Evolutionary conservation across 1,284 basidiomycete genomes (phyloP).

Genomic region (Omphalotus olearius): DNA sequence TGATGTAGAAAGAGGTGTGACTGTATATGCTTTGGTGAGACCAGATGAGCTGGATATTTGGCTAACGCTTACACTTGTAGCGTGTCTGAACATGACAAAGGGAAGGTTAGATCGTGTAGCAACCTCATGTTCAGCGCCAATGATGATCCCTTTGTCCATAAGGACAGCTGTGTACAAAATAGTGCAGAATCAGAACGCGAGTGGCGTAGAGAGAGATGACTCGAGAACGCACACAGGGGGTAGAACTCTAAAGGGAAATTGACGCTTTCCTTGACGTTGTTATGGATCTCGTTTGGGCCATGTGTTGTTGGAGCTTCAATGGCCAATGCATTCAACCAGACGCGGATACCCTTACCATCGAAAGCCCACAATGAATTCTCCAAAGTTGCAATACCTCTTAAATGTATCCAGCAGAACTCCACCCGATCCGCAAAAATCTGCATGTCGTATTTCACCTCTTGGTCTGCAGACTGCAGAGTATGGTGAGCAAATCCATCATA

Average conservation of each 20-base stretch:
- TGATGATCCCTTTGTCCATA: slow-evolving; percentile 98
- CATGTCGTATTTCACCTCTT: slow-evolving; percentile 96
- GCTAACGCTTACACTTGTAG: slow-evolving; percentile 69
- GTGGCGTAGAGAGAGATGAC: slow-evolving; percentile 7
- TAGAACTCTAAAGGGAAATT: slow-evolving; percentile 92
- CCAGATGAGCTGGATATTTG: not conserved
- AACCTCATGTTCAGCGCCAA: slow-evolving; percentile 90
- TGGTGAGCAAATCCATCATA: slow-evolving; percentile 1
- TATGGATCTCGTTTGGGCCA: slow-evolving; percentile 32
- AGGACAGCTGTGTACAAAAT: slow-evolving; percentile 65
- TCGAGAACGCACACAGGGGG: slow-evolving; percentile 81
- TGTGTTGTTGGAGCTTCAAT: slow-evolving; percentile 52
- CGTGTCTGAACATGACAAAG: slow-evolving; percentile 90
- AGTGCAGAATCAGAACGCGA: not conserved
- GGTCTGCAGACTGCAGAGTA: slow-evolving; percentile 59
- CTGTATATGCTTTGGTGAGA: slow-evolving; percentile 31
- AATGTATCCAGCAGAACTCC: slow-evolving; percentile 98
- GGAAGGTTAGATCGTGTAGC: slow-evolving; percentile 76
- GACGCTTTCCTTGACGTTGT: slow-evolving; percentile 87
- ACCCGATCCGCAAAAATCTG: slow-evolving; percentile 95
- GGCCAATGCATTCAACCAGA: slow-evolving; percentile 94
- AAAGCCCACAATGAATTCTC: slow-evolving; percentile 99
- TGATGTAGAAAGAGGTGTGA: slow-evolving; percentile 96
- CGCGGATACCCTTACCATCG: slow-evolving; percentile 83
- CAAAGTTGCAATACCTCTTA: slow-evolving; percentile 86